Evolutionary conservation across 805 yeast species (phyloP).

Genomic region (Saturnispora sanitii): DNA sequence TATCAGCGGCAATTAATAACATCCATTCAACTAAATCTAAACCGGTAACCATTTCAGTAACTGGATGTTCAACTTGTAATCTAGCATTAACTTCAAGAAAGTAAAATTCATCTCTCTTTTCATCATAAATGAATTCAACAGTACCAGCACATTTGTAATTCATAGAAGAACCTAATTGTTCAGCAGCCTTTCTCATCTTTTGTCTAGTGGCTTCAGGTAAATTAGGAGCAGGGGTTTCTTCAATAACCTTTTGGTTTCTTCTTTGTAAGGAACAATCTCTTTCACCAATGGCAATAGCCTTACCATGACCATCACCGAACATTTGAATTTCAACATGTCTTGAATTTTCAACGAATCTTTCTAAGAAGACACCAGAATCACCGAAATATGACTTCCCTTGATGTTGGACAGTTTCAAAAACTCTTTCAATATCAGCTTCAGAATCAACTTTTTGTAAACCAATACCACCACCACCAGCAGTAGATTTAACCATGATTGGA

Average conservation of each 20-base stretch:
- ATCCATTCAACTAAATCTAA: constrained; percentile 95
- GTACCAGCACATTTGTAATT: constrained; percentile 96
- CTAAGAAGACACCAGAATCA: constrained; percentile 91
- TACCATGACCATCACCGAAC: constrained; percentile 92
- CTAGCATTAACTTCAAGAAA: constrained; percentile 95
- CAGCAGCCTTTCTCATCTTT: constrained; percentile 75
- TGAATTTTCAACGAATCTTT: constrained; percentile 88
- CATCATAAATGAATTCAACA: constrained; percentile 90
- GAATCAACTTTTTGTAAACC: constrained; percentile 91
- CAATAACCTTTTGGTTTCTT: constrained; percentile 92
- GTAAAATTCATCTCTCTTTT: constrained; percentile 77
- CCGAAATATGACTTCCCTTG: constrained; percentile 92
- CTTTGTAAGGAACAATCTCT: constrained; percentile 97
- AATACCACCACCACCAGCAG: constrained; percentile 99
- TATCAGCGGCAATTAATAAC: constrained; percentile 84
- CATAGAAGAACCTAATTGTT: constrained; percentile 69
- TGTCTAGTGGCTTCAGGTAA: constrained; percentile 71
- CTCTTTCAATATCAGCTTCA: constrained; percentile 69
- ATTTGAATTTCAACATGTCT: constrained; percentile 96
- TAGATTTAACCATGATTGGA: constrained; percentile 93
- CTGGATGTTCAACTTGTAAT: constrained; percentile 95
- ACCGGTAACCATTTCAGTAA: constrained; percentile 92
- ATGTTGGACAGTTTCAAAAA: constrained; percentile 84
- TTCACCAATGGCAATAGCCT: constrained; percentile 90
- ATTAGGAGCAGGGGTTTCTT: constrained; percentile 97